phyloP scores from a whole-genome alignment of 108 stramenopile species.

The Discostella pseudostelligera region DNA sequence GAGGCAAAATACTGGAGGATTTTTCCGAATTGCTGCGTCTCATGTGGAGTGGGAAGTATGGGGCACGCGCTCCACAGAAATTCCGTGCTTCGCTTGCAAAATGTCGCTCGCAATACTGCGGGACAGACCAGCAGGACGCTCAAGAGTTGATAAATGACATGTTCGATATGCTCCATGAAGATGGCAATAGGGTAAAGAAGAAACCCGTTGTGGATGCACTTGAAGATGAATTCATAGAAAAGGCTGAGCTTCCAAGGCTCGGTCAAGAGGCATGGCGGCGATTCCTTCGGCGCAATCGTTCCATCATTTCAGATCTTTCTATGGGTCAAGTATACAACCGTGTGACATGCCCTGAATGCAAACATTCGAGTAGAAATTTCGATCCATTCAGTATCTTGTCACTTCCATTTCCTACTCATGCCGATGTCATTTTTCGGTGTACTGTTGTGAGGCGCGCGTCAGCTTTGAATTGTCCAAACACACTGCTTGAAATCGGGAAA shows the following conservation, averaged over 20 bases:
- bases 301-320: slow-evolving; percentile 77
- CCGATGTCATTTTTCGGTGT: slow-evolving; percentile 82
- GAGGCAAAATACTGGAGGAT: slow-evolving; percentile 90
- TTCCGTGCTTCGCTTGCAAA: slow-evolving; percentile 79
- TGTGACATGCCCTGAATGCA: slow-evolving; percentile 83
- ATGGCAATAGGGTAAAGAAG: slow-evolving; percentile 89
- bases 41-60: slow-evolving; percentile 84
- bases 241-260: slow-evolving; percentile 56
- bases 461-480: slow-evolving; percentile 63
- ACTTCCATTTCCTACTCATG: slow-evolving; percentile 88
- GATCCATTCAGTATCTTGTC: slow-evolving; percentile 93
- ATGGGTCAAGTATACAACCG: slow-evolving; percentile 86
- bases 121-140: slow-evolving; percentile 95
- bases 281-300: slow-evolving; percentile 76
- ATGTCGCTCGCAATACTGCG: slow-evolving; percentile 83
- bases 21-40: slow-evolving; percentile 79
- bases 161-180: slow-evolving; percentile 92
- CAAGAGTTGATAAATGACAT: slow-evolving; percentile 91
- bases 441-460: slow-evolving; percentile 77
- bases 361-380: slow-evolving; percentile 82
- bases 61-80: slow-evolving; percentile 70
- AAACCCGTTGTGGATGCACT: slow-evolving; percentile 90
- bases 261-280: slow-evolving; percentile 85
- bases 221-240: slow-evolving; percentile 82
- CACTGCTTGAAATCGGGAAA: slow-evolving; percentile 27